These are phyloP conservation scores for Ceratobasidium papillatum DNA, from an alignment of 1,284 basidiomycete species.

Conservation along the genomic window DNA sequence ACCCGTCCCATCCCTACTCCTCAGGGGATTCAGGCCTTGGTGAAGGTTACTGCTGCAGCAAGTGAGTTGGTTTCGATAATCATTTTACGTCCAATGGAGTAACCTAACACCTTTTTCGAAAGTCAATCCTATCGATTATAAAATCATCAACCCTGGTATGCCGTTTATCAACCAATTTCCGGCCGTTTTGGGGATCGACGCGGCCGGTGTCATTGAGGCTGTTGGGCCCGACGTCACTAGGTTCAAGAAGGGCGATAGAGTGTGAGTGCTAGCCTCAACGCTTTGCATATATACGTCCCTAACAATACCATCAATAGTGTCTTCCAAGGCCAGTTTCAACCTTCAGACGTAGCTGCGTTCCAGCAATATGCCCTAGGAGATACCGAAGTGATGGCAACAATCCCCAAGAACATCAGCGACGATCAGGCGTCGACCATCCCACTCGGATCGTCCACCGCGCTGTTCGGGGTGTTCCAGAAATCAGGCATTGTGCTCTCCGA, in stretches of 20 bases:
- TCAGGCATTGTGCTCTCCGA: conserved; percentile 25
- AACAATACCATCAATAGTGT: not conserved
- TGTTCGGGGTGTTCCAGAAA: conserved; percentile 35
- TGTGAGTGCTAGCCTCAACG: conserved; percentile 29
- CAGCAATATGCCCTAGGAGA: conserved; percentile 34
- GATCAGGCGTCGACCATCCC: conserved; percentile 32
- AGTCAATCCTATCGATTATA: conserved; percentile 41
- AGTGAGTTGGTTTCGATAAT: not conserved
- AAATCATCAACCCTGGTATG: conserved; percentile 25
- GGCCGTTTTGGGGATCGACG: conserved; percentile 38
- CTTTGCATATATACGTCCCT: not conserved
- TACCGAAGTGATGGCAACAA: conserved; percentile 6
- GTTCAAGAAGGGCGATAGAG: conserved; percentile 40
- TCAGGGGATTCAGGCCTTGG: conserved; percentile 9
- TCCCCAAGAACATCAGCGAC: conserved; percentile 19
- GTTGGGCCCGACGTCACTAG: conserved; percentile 17
- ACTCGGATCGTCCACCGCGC: conserved; percentile 17
- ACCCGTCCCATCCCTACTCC: not conserved
- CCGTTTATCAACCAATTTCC: conserved; percentile 16
- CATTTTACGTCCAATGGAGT: not conserved
- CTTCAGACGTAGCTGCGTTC: conserved; percentile 17
- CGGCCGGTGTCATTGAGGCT: conserved; percentile 18
- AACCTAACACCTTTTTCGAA: not conserved
- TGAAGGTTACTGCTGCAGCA: conserved; percentile 8
- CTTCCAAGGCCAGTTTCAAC: conserved; percentile 19